phyloP scores from a whole-genome alignment of 768 basidiomycete species.

The Hypholoma sublateritium region DNA sequence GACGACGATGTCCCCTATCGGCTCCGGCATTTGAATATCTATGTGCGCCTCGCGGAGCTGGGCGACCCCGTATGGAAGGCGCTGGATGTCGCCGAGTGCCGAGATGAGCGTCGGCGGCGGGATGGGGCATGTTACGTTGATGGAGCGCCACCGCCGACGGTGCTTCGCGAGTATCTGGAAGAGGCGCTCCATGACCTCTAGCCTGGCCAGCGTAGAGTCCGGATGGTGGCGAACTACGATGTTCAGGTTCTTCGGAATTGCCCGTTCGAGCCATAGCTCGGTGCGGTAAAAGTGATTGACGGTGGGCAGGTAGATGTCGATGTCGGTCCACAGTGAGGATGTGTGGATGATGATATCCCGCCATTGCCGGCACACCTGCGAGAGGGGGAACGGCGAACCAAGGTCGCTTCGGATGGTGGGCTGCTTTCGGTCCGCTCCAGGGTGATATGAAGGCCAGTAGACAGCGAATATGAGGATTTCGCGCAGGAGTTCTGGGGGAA shows the following conservation, averaged over 20 bases:
- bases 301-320: slow-evolving; percentile 10
- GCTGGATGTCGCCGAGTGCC: background rate
- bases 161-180: slow-evolving; percentile 1
- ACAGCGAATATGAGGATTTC: background rate
- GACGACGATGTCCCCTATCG: background rate
- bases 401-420: background rate
- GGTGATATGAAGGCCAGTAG: background rate
- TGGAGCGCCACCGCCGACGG: background rate
- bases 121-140: background rate
- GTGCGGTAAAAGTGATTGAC: slow-evolving; percentile 6
- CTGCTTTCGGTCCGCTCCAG: background rate
- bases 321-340: slow-evolving; percentile 11
- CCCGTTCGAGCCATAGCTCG: slow-evolving; percentile 7
- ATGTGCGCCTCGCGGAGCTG: background rate
- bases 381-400: slow-evolving; percentile 10
- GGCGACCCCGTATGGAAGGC: background rate
- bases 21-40: background rate
- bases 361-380: slow-evolving; percentile 16
- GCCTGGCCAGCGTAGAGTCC: background rate
- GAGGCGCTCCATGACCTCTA: background rate
- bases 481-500: background rate
- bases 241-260: background rate
- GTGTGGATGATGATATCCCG: slow-evolving; percentile 5
- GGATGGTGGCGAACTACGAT: slow-evolving; percentile 6
- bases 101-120: background rate